Evolutionary conservation across 2,329 filamentous ascomycete species (phyloP), one percentile per base, ranked within the genome.

Genomic region (Remersonia thermophila): DNA sequence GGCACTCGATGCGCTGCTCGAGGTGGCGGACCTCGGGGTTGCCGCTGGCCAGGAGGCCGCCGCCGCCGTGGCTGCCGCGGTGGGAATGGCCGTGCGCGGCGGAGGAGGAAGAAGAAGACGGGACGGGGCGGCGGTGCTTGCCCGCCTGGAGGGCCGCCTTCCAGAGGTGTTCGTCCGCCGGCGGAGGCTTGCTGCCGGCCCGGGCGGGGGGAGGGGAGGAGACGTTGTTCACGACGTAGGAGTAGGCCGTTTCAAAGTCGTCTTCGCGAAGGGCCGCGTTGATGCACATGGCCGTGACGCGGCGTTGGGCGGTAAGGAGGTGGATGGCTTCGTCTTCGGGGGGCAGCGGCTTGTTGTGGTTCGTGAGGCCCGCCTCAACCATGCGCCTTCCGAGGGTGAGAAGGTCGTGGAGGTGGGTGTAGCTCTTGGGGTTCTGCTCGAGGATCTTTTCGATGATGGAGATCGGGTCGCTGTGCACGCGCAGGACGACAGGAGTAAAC

Each of bases 201-300:
- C n/a, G 27, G 36, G 35, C n/a, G 30, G 33, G 30, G 34, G 39
- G 29, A 36, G 39, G 11, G 9, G 38, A 18, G 13, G 42, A 65
- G 0, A 91, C 64, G 15, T 80, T 73, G 51, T 77, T 85, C 32
- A 84, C 71, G 2, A 87, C 78, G 51, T 83, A 89, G 0, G 82
- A 87, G 54, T 89, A 91, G 9, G 83, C 83, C 0, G 83, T 91
- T 53, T 93, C 84, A 42, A 91, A 91, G 52, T 77, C 84, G 44
- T 86, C 77, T 51, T 87, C 82, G 8, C 67, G 66, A 1, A 91
- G 65, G 10, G 83, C 81, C 11, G 80, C 77, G 52, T 85, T 77
- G 28, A 89, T 76, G 44, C 83, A 85, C 80, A 89, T 84, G 40
- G 80, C 79, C 5, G 77, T 78, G 34, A 91, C 75, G 20, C 83